Conservation (phyloP, 208 protist genomes). For the Crithidia sp. region DNA sequence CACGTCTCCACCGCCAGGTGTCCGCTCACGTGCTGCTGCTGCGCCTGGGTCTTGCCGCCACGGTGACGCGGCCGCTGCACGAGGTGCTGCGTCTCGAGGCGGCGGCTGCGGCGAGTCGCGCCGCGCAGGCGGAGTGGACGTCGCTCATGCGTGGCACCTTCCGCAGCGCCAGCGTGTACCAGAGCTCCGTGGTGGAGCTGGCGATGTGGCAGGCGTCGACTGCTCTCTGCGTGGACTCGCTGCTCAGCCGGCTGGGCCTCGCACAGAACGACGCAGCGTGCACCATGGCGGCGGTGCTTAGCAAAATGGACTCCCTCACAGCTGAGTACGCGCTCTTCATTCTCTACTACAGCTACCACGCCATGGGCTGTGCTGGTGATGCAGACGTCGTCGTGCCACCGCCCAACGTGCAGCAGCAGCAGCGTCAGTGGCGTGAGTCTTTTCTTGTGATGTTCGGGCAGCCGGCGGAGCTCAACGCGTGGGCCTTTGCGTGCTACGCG, state of each 20-base stretch:
- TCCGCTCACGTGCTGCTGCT: constrained; percentile 35
- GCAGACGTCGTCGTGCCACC: background rate
- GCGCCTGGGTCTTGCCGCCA: constrained; percentile 31
- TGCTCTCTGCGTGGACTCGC: constrained; percentile 58
- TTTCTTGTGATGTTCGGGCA: constrained; percentile 59
- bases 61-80: constrained; percentile 34
- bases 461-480: constrained; percentile 38
- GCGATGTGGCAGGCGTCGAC: constrained; percentile 42
- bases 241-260: constrained; percentile 48
- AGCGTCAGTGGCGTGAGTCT: constrained; percentile 42
- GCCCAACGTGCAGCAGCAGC: constrained; percentile 20
- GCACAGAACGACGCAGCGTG: constrained; percentile 23
- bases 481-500: constrained; percentile 59
- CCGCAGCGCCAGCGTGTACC: constrained; percentile 32
- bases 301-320: constrained; percentile 35
- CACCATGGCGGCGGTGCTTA: constrained; percentile 39
- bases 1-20: constrained; percentile 37
- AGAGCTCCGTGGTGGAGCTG: constrained; percentile 23
- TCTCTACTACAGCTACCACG: constrained; percentile 55
- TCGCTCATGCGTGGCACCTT: constrained; percentile 37
- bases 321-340: constrained; percentile 61
- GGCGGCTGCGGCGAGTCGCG: constrained; percentile 15
- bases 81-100: constrained; percentile 48
- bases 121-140: constrained; percentile 40
- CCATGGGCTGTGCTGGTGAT: constrained; percentile 9